These are phyloP conservation scores for Pedinophyceae sp. DNA, from an alignment of 139 green algal species.

Conservation along the genomic window DNA sequence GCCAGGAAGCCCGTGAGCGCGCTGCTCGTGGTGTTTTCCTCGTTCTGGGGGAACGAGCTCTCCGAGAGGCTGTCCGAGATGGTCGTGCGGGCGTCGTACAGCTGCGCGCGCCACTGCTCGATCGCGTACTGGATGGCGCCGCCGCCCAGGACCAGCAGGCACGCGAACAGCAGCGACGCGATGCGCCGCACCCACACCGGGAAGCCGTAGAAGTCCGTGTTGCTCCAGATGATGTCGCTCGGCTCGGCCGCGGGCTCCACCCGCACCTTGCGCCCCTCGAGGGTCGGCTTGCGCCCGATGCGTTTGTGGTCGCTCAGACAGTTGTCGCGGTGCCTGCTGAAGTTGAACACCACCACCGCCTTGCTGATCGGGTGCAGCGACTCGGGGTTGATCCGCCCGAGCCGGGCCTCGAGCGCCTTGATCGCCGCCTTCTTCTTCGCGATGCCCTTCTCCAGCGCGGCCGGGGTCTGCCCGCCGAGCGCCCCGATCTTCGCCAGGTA, in stretches of 20 bases:
- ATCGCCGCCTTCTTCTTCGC: too few species aligned
- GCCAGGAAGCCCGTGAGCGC: constrained; percentile 16
- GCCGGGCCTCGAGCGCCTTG: too few species aligned
- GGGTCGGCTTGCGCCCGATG: neutral
- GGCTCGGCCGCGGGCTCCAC: constrained; percentile 32
- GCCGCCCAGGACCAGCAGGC: constrained; percentile 14
- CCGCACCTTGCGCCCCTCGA: constrained; percentile 10
- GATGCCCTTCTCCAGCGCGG: too few species aligned
- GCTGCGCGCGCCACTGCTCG: constrained; percentile 9
- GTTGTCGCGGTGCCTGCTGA: constrained; percentile 21
- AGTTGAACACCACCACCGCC: constrained; percentile 32
- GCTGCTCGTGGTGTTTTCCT: constrained; percentile 8
- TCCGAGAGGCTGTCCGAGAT: constrained; percentile 4
- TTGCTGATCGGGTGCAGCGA: too few species aligned
- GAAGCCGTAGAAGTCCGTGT: constrained; percentile 13
- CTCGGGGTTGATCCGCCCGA: too few species aligned
- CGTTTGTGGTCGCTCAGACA: constrained; percentile 20
- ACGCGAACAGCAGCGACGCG: constrained; percentile 10
- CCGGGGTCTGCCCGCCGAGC: too few species aligned
- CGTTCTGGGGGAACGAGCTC: neutral
- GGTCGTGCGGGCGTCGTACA: constrained; percentile 3
- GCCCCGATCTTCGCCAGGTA: too few species aligned
- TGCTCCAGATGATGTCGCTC: constrained; percentile 29
- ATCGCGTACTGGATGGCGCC: constrained; percentile 27
- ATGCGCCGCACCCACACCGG: constrained; percentile 4